Conservation (phyloP, 2,329 filamentous ascomycete genomes). For the Alternaria ethzedia region DNA sequence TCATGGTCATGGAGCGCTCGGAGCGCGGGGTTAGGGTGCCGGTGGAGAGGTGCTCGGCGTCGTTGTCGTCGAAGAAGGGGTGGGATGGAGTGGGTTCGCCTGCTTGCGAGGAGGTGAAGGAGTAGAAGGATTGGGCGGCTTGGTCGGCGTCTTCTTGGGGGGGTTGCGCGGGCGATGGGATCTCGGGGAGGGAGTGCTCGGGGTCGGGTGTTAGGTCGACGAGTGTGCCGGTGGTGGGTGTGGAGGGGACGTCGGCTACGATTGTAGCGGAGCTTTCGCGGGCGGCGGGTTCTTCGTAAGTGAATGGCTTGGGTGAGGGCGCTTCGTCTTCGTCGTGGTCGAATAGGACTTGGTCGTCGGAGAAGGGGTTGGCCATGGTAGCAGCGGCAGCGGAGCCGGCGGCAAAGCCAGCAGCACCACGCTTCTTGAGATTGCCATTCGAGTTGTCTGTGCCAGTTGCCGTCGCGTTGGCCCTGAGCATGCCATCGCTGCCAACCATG, state of each 20-base stretch:
- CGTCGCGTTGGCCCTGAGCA: conserved; percentile 37
- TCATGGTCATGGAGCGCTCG: conserved; percentile 36
- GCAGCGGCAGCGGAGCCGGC: conserved; percentile 47
- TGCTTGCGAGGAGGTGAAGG: conserved; percentile 34
- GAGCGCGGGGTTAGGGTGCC: conserved; percentile 49
- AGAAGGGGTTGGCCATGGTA: conserved; percentile 52
- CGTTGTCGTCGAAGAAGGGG: conserved; percentile 24
- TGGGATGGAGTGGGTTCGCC: background rate
- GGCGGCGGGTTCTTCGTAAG: conserved; percentile 30
- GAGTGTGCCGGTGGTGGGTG: conserved; percentile 26
- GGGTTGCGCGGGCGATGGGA: conserved; percentile 18
- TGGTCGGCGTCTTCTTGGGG: conserved; percentile 21
- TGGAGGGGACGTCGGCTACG: conserved; percentile 17
- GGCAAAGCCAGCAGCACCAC: conserved; percentile 47
- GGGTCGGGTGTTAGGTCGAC: conserved; percentile 43
- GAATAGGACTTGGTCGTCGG: conserved; percentile 52
- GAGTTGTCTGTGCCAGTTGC: conserved; percentile 31
- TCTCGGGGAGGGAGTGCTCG: conserved; percentile 20
- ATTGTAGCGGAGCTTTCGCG: conserved; percentile 42
- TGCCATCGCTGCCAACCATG: conserved; percentile 50
- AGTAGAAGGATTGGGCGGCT: conserved; percentile 47
- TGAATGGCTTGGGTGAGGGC: conserved; percentile 35
- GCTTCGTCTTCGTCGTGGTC: conserved; percentile 47
- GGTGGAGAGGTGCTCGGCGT: conserved; percentile 32
- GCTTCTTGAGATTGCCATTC: conserved; percentile 31